Conservation (phyloP, 208 protist species). For the Blastocrithidia nonstop region DNA sequence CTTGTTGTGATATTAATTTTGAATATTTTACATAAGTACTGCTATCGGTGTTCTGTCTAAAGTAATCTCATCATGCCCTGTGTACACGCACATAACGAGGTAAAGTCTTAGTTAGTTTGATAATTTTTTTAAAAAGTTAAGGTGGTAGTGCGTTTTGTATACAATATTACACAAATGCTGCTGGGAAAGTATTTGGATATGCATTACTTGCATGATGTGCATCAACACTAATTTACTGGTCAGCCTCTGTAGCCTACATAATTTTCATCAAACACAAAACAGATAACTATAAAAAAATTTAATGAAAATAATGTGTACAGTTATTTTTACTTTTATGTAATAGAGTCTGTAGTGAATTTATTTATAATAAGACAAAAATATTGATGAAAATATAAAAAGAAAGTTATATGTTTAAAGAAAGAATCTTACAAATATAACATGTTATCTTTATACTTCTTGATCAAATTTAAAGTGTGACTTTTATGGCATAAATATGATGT, state of each 20-base stretch:
- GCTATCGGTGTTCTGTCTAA: too few species aligned
- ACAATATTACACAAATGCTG: constrained; percentile 32
- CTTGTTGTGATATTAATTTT: too few species aligned
- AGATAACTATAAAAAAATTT: too few species aligned
- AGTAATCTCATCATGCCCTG: constrained; percentile 5
- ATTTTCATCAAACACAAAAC: neutral
- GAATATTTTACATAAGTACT: too few species aligned
- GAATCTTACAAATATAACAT: too few species aligned
- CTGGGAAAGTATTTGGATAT: constrained; percentile 37
- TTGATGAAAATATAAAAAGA: too few species aligned
- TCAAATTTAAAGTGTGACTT: neutral
- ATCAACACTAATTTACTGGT: neutral
- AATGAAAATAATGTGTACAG: too few species aligned
- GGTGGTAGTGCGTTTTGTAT: constrained; percentile 20
- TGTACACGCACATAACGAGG: constrained; percentile 51
- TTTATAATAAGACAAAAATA: too few species aligned
- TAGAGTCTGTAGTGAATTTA: too few species aligned
- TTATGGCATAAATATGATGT: neutral
- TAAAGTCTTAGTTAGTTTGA: constrained; percentile 2
- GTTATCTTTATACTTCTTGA: neutral
- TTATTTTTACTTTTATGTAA: too few species aligned
- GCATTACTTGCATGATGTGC: neutral
- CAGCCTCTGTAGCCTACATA: neutral
- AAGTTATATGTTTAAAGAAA: too few species aligned
- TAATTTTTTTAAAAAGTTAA: constrained; percentile 33